Evolutionary conservation across 306 rosid species (phyloP), one percentile per base, ranked within the genome.

Genomic region (Lotus japonicus): DNA sequence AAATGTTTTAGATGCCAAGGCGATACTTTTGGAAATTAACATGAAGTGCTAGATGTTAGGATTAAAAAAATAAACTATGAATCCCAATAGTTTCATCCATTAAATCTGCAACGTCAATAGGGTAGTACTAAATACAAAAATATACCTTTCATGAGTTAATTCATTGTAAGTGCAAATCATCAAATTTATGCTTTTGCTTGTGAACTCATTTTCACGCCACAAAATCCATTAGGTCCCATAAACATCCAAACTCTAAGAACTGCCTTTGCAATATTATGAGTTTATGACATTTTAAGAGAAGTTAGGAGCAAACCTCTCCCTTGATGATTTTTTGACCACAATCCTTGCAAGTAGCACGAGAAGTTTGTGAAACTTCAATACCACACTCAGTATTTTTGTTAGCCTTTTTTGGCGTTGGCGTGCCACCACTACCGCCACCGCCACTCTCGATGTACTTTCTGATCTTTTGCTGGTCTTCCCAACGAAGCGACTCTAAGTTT

Each of bases 381-480:
- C 82, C 79, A 71, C 36, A 64, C 36, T 81, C 88, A 15, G 71
- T 56, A 70, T 48, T 41, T 38, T 76, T 76, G 73, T 26, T 14
- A 5, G 79, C 21, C 51, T 26, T 44, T 52, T 64, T 68, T 0
- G 68, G n/a, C 9, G 43, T 7, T 38, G 42, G 42, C 1, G 36
- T 0, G 36, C 36, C 36, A 1, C 36, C 1, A 7, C 19, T 8
- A 1, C 44, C 26, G 2, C 19, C 56, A 7, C 35, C 81, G 6
- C 73, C 78, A 19, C 73, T 73, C 82, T 90, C 89, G 55, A 88
- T 78, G 79, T 94, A 90, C 58, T 83, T 69, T 70, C 96, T 85
- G 64, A 94, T 81, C 75, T 78, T 88, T 86, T 88, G 89, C 77
- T 94, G 99, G 69, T 94, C 97, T 39, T 94, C 96, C 99, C 99